Evolutionary conservation across 2,329 filamentous ascomycete genomes (phyloP).

Genomic region (Phialophora macrospora): DNA sequence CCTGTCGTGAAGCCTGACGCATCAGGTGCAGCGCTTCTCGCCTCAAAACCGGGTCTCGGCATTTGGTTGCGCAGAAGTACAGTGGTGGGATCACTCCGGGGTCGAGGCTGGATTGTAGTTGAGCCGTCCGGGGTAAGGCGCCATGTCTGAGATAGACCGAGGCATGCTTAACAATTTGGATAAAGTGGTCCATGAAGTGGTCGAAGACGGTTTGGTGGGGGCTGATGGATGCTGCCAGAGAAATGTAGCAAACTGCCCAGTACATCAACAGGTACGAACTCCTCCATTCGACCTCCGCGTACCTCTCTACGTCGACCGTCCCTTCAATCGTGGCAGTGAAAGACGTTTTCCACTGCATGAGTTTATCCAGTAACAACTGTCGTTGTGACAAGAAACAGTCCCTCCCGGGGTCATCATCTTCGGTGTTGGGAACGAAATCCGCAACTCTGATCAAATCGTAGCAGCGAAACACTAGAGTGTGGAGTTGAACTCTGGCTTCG

Average conservation of each 20-base stretch:
- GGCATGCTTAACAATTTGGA: slow-evolving; percentile 29
- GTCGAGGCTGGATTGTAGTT: slow-evolving; percentile 16
- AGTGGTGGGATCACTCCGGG: slow-evolving; percentile 29
- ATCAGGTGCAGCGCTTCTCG: slow-evolving; percentile 29
- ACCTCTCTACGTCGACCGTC: slow-evolving; percentile 1
- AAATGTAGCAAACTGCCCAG: slow-evolving; percentile 33
- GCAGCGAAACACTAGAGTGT: slow-evolving; percentile 19
- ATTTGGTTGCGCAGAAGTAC: slow-evolving; percentile 35
- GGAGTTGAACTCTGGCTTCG: slow-evolving; percentile 22
- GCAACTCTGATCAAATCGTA: slow-evolving; percentile 30
- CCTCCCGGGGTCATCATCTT: slow-evolving; percentile 16
- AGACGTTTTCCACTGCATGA: slow-evolving; percentile 26
- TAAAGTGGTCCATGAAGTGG: slow-evolving; percentile 28
- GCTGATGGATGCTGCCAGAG: slow-evolving; percentile 25
- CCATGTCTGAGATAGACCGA: slow-evolving; percentile 17
- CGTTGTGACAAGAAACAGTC: slow-evolving; percentile 12
- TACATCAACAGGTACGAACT: slow-evolving; percentile 33
- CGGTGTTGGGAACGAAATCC: slow-evolving; percentile 25
- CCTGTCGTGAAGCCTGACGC: slow-evolving; percentile 23
- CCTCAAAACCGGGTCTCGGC: slow-evolving; percentile 30
- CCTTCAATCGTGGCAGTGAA: slow-evolving; percentile 15
- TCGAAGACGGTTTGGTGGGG: slow-evolving; percentile 28
- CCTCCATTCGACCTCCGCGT: slow-evolving; percentile 16
- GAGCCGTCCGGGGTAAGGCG: not conserved
- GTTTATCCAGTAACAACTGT: slow-evolving; percentile 14